These are phyloP conservation scores for Claviceps humidiphila DNA, from an alignment of 2,329 filamentous ascomycete species.

Conservation along the genomic window DNA sequence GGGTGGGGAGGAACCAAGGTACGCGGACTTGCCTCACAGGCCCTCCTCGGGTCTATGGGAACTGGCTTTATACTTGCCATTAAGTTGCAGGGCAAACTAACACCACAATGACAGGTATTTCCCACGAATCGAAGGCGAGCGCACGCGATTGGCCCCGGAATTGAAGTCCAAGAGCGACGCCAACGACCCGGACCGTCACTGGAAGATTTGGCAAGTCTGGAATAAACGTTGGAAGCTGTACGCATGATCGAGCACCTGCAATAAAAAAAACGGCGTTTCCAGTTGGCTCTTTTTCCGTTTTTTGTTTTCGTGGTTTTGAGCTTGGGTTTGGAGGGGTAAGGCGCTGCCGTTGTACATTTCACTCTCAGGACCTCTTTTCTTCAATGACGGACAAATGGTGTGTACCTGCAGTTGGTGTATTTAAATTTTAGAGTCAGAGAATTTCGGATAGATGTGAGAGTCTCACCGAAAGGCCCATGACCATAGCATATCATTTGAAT, in stretches of 20 bases:
- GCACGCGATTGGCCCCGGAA: conserved; percentile 63
- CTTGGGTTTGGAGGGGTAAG: background rate
- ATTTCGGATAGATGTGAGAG: too few species aligned
- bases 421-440: too few species aligned
- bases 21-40: background rate
- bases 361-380: too few species aligned
- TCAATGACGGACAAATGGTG: too few species aligned
- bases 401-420: too few species aligned
- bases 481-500: too few species aligned
- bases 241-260: background rate
- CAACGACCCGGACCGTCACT: conserved; percentile 43
- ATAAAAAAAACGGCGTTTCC: background rate
- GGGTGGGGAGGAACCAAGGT: conserved; percentile 95
- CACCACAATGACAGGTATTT: conserved; percentile 33
- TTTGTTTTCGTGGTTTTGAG: background rate
- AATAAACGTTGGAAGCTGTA: conserved; percentile 31
- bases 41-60: too few species aligned
- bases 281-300: background rate
- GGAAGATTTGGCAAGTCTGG: conserved; percentile 54
- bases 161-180: conserved; percentile 63
- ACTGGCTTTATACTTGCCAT: background rate
- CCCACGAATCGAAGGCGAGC: conserved; percentile 45
- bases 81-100: conserved; percentile 6
- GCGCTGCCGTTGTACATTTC: background rate
- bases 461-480: too few species aligned